Evolutionary conservation across 352 stramenopile species (phyloP), one percentile per base, ranked within the genome.

Genomic region (Phytophthora crassamura): DNA sequence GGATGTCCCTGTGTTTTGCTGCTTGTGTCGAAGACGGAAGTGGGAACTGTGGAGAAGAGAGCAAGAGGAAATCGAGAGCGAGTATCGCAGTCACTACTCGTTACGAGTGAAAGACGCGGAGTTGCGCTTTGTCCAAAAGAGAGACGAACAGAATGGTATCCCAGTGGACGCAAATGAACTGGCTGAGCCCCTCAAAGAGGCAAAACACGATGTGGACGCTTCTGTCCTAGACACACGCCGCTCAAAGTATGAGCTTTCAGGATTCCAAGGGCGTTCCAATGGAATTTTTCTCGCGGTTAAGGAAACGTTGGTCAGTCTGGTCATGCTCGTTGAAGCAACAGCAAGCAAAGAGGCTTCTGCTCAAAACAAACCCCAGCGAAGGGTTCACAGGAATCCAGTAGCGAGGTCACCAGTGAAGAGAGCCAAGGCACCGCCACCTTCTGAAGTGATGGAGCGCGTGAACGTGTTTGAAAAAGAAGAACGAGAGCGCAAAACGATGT

Each of bases 11-110:
- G 10, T 82, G 4, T 90, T 80, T 57, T 92, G 84, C 56, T 90
- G 84, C 42, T 42, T 92, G 18, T 92, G 82, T 54, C 74, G 84
- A 18, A 63, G 82, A 15, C 57, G 69, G n/a, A 86, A 84, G 32
- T 92, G 82, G 82, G 82, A 92, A 45, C 14, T 87, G 22, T 71
- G 56, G 57, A 71, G 81, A 7, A 65, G 66, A 22, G 64, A 78
- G 15, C 52, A 74, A 2, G 84, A 92, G 43, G 73, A 88, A 34
- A 30, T 38, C 18, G 84, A 92, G 53, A 86, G 75, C 11, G 42
- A 77, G 0, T 78, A 71, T 36, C 76, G 79, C 10, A 70, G 51
- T 34, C 58, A 65, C 1, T 89, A 60, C 5, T 67, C 71, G 0
- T 30, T 84, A 28, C 71, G 72, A 11, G 22, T 79, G n/a, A 89